Evolutionary conservation across 2,329 filamentous ascomycete genomes (phyloP).

Genomic region (Cadophora gregata): DNA sequence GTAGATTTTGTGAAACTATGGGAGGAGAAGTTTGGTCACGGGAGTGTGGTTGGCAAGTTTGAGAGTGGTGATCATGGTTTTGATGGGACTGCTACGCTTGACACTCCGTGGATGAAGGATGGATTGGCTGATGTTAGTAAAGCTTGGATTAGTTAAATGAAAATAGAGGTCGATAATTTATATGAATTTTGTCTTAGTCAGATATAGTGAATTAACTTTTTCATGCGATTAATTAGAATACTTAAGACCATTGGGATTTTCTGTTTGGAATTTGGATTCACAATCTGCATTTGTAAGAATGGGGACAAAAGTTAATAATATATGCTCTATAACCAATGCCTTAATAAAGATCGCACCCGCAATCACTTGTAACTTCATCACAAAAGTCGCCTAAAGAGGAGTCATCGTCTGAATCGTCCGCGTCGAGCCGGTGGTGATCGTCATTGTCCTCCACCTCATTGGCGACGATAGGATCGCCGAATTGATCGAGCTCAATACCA

Average conservation of each 20-base stretch:
- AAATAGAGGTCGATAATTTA: not conserved
- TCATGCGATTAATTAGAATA: not conserved
- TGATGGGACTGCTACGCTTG: constrained; percentile 28
- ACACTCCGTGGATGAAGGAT: constrained; percentile 33
- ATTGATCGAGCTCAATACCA: not conserved
- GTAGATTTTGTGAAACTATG: constrained; percentile 28
- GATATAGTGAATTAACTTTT: too few species aligned
- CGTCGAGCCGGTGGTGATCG: too few species aligned
- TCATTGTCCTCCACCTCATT: not conserved
- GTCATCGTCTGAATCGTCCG: not conserved
- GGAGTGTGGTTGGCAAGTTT: constrained; percentile 25
- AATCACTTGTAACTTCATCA: not conserved
- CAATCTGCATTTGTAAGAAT: not conserved
- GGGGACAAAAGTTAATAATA: too few species aligned
- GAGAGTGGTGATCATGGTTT: constrained; percentile 33
- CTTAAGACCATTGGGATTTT: not conserved
- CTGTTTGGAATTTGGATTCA: not conserved
- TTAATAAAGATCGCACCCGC: not conserved
- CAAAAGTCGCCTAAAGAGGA: not conserved
- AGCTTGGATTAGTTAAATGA: constrained; percentile 29
- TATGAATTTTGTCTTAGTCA: too few species aligned
- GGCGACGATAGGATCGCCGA: not conserved
- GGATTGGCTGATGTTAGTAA: constrained; percentile 28
- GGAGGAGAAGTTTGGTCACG: constrained; percentile 31
- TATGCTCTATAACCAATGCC: too few species aligned